These are phyloP conservation scores for Botrytis galanthina DNA, from an alignment of 2,329 filamentous ascomycete species.

Conservation along the genomic window DNA sequence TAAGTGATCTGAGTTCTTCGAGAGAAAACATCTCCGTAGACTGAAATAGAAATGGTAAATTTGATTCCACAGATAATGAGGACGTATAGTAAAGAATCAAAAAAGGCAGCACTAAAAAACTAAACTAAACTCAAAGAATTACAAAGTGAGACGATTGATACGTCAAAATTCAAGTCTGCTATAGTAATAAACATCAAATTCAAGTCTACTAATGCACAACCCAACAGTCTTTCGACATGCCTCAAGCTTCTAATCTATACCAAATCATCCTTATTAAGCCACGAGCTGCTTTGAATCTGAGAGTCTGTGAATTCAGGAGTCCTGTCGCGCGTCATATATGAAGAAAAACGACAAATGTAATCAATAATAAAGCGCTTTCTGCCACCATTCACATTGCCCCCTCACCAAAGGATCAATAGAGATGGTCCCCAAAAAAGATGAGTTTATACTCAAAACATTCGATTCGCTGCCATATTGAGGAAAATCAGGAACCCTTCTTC, in stretches of 20 bases:
- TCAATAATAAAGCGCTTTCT: not conserved
- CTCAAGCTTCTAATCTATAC: not conserved
- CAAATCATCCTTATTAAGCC: not conserved
- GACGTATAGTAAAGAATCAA: no score
- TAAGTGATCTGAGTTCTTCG: no score
- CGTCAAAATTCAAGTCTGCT: no score
- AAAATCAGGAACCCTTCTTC: slow-evolving; percentile 26
- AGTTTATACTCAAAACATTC: slow-evolving; percentile 22
- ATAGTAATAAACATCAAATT: no score
- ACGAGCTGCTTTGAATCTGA: not conserved
- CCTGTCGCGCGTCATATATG: not conserved
- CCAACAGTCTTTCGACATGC: no score
- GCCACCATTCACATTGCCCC: not conserved
- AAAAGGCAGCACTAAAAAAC: no score
- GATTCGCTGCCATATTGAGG: slow-evolving; percentile 26
- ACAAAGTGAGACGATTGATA: no score
- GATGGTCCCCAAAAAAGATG: not conserved
- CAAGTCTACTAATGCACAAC: no score
- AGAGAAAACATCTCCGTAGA: no score
- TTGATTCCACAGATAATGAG: no score
- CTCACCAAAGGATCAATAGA: not conserved
- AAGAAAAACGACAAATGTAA: not conserved
- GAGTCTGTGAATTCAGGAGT: not conserved
- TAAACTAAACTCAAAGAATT: no score
- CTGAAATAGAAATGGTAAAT: no score